Conservation (phyloP, 2,329 filamentous ascomycete genomes). For the Tolypocladium tundrense region DNA sequence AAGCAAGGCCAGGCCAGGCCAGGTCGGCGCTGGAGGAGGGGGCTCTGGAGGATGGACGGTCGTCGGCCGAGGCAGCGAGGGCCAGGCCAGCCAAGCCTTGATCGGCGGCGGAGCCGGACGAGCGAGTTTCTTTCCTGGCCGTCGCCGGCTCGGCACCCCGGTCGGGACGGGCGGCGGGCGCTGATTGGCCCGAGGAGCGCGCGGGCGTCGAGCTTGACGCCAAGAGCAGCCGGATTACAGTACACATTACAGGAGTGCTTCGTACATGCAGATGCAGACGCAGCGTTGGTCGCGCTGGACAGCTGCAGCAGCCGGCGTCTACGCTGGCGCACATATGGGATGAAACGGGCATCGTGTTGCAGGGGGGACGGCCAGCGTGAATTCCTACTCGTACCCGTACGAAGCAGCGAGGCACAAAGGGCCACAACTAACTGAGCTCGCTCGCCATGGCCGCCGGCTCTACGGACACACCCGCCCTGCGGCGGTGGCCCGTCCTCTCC, state of each 20-base stretch:
- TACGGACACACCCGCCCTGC: background rate
- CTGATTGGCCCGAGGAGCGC: background rate
- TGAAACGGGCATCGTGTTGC: no score
- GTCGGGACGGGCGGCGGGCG: background rate
- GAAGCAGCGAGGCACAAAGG: no score
- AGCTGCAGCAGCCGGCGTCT: no score
- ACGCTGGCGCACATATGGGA: no score
- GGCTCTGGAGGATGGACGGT: background rate
- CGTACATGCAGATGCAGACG: no score
- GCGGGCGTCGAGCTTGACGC: background rate
- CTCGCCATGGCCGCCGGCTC: background rate
- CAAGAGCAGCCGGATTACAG: no score
- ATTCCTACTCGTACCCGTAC: no score
- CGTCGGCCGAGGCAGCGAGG: background rate
- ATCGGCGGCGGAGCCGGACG: background rate
- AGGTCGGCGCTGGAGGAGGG: background rate
- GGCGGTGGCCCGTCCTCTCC: background rate
- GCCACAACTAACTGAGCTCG: no score
- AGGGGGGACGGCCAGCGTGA: no score
- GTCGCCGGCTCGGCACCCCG: background rate
- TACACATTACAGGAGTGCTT: no score
- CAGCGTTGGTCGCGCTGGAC: no score
- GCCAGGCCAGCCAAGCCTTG: background rate
- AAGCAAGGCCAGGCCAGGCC: background rate
- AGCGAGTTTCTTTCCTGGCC: background rate